Evolutionary conservation across 768 basidiomycete genomes (phyloP).

Genomic region (Candolleomyces eurysporus): DNA sequence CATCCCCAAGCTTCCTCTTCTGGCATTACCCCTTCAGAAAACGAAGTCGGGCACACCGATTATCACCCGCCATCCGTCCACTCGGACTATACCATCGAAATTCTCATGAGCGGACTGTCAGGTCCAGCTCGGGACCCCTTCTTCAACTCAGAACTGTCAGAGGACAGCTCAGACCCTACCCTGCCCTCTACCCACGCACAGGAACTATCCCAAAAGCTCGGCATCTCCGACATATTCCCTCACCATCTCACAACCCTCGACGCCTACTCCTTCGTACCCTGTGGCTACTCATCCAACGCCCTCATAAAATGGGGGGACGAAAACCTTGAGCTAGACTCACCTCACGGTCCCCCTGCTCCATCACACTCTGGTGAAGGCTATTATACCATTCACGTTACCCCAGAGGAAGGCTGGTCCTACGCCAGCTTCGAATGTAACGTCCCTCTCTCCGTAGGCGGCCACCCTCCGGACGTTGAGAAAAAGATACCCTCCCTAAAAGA

Average conservation of each 20-base stretch:
- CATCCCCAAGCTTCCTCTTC: conserved; percentile 18
- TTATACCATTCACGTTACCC: conserved; percentile 98
- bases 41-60: conserved; percentile 1
- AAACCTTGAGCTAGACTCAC: conserved; percentile 13
- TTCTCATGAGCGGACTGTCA: conserved; percentile 92
- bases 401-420: conserved; percentile 97
- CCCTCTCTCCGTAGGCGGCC: conserved; percentile 45
- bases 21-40: conserved; percentile 8
- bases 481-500: conserved; percentile 73
- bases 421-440: conserved; percentile 99
- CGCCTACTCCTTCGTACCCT: conserved; percentile 91
- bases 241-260: conserved; percentile 78
- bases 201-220: conserved; percentile 65
- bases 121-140: conserved; percentile 76
- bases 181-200: conserved; percentile 53
- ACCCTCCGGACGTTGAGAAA: conserved; percentile 14
- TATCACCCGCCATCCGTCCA: conserved; percentile 16
- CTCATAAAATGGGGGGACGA: conserved; percentile 64
- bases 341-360: conserved; percentile 14
- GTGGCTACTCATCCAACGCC: conserved; percentile 95
- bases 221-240: conserved; percentile 83
- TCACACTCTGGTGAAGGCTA: conserved; percentile 73
- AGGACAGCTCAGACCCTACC: conserved; percentile 29
- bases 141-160: conserved; percentile 42
- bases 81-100: conserved; percentile 93